phyloP scores from a whole-genome alignment of 805 yeast species.

The Komagataella pseudopastoris region DNA sequence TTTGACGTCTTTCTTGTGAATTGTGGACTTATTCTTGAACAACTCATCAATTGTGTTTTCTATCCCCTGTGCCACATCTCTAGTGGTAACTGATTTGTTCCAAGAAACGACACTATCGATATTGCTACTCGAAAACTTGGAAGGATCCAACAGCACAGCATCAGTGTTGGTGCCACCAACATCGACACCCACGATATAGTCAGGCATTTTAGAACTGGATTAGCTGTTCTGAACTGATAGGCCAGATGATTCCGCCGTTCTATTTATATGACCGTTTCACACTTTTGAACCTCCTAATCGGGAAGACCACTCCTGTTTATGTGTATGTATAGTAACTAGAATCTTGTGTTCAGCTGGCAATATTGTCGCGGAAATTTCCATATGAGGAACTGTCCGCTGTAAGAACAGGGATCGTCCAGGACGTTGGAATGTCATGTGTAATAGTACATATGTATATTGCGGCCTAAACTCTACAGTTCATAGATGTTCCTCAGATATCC shows the following conservation, averaged over 20 bases:
- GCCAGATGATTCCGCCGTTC: no score
- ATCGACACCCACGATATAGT: constrained; percentile 23
- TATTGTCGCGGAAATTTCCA: background rate
- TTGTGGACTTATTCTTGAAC: constrained; percentile 11
- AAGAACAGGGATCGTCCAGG: background rate
- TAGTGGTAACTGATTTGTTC: constrained; percentile 29
- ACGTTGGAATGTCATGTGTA: background rate
- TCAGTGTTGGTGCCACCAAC: constrained; percentile 42
- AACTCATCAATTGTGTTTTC: constrained; percentile 19
- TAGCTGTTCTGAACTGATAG: no score
- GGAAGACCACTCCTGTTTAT: no score
- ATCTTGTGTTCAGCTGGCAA: background rate
- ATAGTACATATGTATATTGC: background rate
- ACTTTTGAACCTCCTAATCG: no score
- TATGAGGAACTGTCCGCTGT: background rate
- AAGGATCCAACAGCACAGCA: constrained; percentile 28
- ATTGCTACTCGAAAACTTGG: constrained; percentile 4
- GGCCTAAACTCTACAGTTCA: background rate
- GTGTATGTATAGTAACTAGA: no score
- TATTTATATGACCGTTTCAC: no score
- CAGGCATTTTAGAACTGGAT: background rate
- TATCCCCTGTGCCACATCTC: constrained; percentile 30
- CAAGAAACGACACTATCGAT: constrained; percentile 7
- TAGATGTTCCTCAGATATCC: background rate
- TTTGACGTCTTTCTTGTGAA: constrained; percentile 15